Conservation (phyloP, 2,329 filamentous ascomycete genomes). For the Trichoderma sp. region DNA sequence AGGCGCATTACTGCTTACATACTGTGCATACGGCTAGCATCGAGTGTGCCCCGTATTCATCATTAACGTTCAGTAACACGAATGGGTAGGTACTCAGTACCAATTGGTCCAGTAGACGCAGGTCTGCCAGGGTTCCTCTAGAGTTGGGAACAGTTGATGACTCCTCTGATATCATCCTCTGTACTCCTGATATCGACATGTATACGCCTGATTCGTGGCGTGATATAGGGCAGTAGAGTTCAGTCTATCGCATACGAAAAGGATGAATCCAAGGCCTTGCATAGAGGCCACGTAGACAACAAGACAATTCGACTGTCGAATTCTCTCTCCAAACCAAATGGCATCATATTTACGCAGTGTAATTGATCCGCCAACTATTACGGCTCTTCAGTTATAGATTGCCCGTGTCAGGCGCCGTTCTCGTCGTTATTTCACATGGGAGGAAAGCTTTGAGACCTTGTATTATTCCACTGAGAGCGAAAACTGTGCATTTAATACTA, state of each 20-base stretch:
- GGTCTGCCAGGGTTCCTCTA: not conserved
- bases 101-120: not conserved
- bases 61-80: not conserved
- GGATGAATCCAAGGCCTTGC: not conserved
- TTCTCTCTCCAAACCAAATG: not conserved
- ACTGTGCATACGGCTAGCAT: not conserved
- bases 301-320: not conserved
- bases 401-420: not conserved
- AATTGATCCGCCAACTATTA: not conserved
- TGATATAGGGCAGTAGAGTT: not conserved
- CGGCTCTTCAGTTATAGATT: not conserved
- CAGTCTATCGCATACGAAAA: not conserved
- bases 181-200: not conserved
- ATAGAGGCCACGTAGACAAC: conserved; percentile 8
- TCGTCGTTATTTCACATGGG: not conserved
- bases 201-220: conserved; percentile 22
- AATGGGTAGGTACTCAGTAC: not conserved
- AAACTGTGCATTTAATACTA: not conserved
- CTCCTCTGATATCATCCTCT: not conserved
- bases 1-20: not conserved
- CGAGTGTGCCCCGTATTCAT: not conserved
- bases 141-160: not conserved
- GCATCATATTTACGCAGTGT: not conserved
- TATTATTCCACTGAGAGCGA: no score
- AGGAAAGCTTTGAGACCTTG: not conserved